A percentile compares a stretch with the other conserved stretches of the same genome.
These are phyloP conservation scores for Scenedesmus sp. DNA, from an alignment of 163 green algal genomes.

Conservation along the genomic window DNA sequence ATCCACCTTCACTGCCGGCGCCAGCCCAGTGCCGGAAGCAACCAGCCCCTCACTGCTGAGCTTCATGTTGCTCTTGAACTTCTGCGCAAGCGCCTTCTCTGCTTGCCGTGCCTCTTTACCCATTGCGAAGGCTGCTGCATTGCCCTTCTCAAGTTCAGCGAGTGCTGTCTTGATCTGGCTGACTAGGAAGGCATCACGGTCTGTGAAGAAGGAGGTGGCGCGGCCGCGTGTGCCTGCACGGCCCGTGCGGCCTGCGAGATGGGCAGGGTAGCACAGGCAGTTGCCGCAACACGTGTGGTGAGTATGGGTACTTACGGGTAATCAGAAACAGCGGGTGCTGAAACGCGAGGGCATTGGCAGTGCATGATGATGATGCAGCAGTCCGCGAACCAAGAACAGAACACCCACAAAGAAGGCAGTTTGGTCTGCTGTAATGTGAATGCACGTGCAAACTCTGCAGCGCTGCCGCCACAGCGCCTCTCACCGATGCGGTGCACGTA, in stretches of 20 bases:
- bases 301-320: background rate
- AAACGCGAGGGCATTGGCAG: too few relatives aligned
- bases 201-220: constrained; percentile 87
- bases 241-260: constrained; percentile 75
- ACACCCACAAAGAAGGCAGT: too few relatives aligned
- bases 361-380: too few relatives aligned
- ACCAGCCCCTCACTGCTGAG: constrained; percentile 59
- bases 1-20: constrained; percentile 73
- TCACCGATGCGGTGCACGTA: constrained; percentile 92
- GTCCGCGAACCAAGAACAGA: too few relatives aligned
- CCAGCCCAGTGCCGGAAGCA: constrained; percentile 45
- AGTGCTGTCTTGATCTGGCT: constrained; percentile 87
- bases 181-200: constrained; percentile 83
- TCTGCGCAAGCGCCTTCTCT: constrained; percentile 69
- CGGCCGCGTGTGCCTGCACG: constrained; percentile 82
- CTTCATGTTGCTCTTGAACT: constrained; percentile 62
- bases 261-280: background rate
- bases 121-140: constrained; percentile 86
- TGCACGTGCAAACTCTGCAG: background rate
- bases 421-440: too few relatives aligned
- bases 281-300: background rate
- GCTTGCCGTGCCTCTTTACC: constrained; percentile 82
- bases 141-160: constrained; percentile 82
- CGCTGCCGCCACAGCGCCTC: background rate
- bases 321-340: background rate